Evolutionary conservation across 768 basidiomycete species (phyloP).

Genomic region (Boletus vinaceobasis): DNA sequence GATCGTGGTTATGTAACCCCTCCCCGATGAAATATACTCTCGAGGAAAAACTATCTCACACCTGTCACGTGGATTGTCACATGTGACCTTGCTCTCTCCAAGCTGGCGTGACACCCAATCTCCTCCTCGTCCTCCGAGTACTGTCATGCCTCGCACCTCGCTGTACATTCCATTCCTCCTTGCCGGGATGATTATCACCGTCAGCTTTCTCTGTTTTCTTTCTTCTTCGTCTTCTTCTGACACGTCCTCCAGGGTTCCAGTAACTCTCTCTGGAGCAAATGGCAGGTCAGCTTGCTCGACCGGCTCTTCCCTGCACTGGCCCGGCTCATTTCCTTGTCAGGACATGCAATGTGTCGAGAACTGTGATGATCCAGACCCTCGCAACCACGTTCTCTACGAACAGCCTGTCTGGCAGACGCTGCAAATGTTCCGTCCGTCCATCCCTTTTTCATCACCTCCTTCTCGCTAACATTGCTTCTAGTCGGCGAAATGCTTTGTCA

Average conservation of each 20-base stretch:
- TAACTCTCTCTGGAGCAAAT: slow-evolving; percentile 82
- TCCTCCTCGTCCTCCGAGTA: neutral
- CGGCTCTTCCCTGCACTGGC: neutral
- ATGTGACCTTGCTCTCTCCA: slow-evolving; percentile 8
- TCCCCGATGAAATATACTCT: neutral
- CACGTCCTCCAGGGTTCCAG: slow-evolving; percentile 56
- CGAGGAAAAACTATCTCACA: neutral
- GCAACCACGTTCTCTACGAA: slow-evolving; percentile 72
- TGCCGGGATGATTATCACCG: slow-evolving; percentile 90
- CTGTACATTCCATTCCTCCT: slow-evolving; percentile 77
- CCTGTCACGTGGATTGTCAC: slow-evolving; percentile 22
- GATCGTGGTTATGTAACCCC: slow-evolving; percentile 9
- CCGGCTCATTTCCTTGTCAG: slow-evolving; percentile 32
- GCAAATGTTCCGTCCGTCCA: slow-evolving; percentile 78
- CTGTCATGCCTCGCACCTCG: slow-evolving; percentile 56
- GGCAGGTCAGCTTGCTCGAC: slow-evolving; percentile 51
- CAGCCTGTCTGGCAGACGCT: slow-evolving; percentile 94
- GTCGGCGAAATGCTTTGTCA: slow-evolving; percentile 94
- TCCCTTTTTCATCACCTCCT: slow-evolving; percentile 12
- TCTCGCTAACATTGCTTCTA: slow-evolving; percentile 41
- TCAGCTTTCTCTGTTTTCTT: slow-evolving; percentile 25
- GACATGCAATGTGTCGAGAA: slow-evolving; percentile 99
- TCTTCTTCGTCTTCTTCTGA: neutral
- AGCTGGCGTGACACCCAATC: slow-evolving; percentile 5
- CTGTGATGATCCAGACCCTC: slow-evolving; percentile 64